phyloP scores from a whole-genome alignment of 306 rosid species.

The Cicer yamashitae region DNA sequence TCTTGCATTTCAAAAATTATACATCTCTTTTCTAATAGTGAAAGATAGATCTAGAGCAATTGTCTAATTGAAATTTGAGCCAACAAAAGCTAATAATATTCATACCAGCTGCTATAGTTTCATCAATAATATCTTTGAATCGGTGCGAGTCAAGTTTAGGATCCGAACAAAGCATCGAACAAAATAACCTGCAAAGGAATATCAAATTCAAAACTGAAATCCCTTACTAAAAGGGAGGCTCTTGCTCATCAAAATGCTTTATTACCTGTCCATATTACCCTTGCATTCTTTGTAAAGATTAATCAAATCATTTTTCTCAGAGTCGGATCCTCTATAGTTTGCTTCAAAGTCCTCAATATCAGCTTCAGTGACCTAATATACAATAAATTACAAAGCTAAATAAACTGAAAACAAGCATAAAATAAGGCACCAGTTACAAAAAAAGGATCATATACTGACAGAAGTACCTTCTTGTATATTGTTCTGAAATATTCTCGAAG shows the following conservation, averaged over 20 bases:
- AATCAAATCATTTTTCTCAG: slow-evolving; percentile 81
- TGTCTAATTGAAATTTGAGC: neutral
- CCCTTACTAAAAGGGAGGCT: slow-evolving; percentile 18
- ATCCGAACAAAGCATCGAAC: slow-evolving; percentile 98
- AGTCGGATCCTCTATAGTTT: slow-evolving; percentile 81
- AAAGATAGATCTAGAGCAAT: neutral
- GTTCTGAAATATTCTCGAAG: slow-evolving; percentile 72
- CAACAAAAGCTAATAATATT: slow-evolving; percentile 35
- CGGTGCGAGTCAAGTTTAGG: slow-evolving; percentile 83
- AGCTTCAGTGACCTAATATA: slow-evolving; percentile 77
- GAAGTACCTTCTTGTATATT: slow-evolving; percentile 70
- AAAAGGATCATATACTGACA: slow-evolving; percentile 33
- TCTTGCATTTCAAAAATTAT: slow-evolving; percentile 13
- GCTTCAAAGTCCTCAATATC: slow-evolving; percentile 90
- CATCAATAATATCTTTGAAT: slow-evolving; percentile 80
- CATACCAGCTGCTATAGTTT: slow-evolving; percentile 76
- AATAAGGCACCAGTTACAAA: neutral
- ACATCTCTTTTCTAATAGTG: neutral
- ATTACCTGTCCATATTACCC: slow-evolving; percentile 88
- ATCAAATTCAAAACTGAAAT: slow-evolving; percentile 30
- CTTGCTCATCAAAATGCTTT: slow-evolving; percentile 1
- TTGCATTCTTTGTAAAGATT: slow-evolving; percentile 66
- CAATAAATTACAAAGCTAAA: slow-evolving; percentile 20
- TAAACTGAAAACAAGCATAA: neutral
- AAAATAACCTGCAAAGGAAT: slow-evolving; percentile 69